Evolutionary conservation across 2,329 filamentous ascomycete genomes (phyloP).

Genomic region (Nothopassalora personata): DNA sequence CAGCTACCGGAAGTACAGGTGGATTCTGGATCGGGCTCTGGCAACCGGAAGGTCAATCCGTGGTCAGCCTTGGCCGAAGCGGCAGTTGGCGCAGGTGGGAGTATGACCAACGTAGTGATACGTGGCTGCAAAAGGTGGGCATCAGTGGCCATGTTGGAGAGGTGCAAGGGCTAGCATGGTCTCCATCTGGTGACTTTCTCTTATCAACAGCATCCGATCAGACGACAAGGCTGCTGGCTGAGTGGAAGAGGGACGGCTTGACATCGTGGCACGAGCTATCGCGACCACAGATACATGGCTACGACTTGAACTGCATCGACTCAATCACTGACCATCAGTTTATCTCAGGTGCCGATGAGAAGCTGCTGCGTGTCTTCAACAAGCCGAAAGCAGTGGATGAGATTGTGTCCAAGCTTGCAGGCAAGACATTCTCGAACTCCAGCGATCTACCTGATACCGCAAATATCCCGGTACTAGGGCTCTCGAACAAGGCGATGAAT

Average conservation of each 20-base stretch:
- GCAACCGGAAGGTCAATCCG: slow-evolving; percentile 68
- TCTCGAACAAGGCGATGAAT: slow-evolving; percentile 87
- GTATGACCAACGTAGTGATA: slow-evolving; percentile 54
- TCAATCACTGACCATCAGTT: slow-evolving; percentile 69
- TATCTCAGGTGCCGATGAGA: slow-evolving; percentile 93
- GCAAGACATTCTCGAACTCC: slow-evolving; percentile 12
- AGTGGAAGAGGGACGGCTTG: slow-evolving; percentile 57
- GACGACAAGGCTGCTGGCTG: slow-evolving; percentile 79
- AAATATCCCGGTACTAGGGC: slow-evolving; percentile 87
- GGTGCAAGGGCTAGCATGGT: slow-evolving; percentile 80
- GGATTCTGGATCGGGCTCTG: slow-evolving; percentile 96
- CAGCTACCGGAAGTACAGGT: slow-evolving; percentile 89
- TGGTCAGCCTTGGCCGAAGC: slow-evolving; percentile 80
- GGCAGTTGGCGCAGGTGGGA: slow-evolving; percentile 91
- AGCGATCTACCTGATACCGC: slow-evolving; percentile 69
- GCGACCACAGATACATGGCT: slow-evolving; percentile 93
- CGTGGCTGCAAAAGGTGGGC: slow-evolving; percentile 72
- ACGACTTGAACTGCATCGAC: slow-evolving; percentile 93
- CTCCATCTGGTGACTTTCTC: slow-evolving; percentile 73
- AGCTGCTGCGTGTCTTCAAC: slow-evolving; percentile 91
- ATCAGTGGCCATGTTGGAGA: slow-evolving; percentile 79
- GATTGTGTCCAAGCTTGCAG: slow-evolving; percentile 41
- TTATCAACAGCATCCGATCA: slow-evolving; percentile 88
- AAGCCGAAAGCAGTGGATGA: slow-evolving; percentile 78
- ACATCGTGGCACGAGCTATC: slow-evolving; percentile 91